These are phyloP conservation scores for Endothia cerciana DNA, from an alignment of 2,329 filamentous ascomycete species.

Conservation along the genomic window DNA sequence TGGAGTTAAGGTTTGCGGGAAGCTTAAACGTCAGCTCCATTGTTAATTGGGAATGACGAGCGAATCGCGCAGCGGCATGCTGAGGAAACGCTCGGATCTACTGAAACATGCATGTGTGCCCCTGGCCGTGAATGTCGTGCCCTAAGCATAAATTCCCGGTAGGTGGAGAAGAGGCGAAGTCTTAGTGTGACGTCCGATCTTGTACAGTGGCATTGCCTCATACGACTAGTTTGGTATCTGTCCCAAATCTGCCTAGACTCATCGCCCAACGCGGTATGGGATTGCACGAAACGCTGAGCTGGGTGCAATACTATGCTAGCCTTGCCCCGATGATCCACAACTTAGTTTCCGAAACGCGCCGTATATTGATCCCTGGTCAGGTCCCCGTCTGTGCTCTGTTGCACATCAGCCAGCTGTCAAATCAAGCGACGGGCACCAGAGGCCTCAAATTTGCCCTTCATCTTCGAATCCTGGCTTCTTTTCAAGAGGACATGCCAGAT, in stretches of 20 bases:
- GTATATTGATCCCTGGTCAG: neutral
- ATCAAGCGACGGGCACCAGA: constrained; percentile 5
- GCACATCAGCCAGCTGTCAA: neutral
- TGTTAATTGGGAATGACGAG: neutral
- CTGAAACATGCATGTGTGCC: neutral
- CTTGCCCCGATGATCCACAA: constrained; percentile 10
- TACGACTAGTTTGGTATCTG: constrained; percentile 8
- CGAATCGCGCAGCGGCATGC: neutral
- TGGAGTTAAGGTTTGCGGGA: neutral
- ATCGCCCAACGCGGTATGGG: constrained; percentile 9
- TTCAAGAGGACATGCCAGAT: neutral
- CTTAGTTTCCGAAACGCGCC: constrained; percentile 3
- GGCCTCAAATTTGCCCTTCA: neutral
- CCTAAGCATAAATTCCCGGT: neutral
- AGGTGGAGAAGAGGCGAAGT: neutral
- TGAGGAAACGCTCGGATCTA: constrained; percentile 4
- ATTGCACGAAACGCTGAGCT: neutral
- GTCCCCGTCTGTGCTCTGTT: neutral
- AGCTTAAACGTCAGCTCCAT: neutral
- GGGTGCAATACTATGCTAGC: constrained; percentile 1
- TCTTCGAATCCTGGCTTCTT: neutral
- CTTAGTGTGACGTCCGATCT: constrained; percentile 16
- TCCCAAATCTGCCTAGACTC: constrained; percentile 18
- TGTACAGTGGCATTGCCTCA: constrained; percentile 14
- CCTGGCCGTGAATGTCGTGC: neutral